Conservation (phyloP, 2,329 filamentous ascomycete species). For the Fusarium sp. region DNA sequence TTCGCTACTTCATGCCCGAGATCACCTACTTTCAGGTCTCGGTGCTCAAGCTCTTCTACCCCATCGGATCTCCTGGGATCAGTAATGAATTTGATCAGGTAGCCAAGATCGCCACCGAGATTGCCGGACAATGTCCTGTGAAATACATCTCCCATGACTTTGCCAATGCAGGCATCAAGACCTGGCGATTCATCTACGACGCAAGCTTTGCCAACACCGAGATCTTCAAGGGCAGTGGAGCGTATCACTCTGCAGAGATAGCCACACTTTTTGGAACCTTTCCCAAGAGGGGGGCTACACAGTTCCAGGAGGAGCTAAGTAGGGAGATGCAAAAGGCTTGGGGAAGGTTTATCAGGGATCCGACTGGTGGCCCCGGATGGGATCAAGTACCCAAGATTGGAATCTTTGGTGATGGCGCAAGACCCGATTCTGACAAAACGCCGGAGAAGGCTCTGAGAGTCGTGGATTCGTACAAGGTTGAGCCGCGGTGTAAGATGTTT, state of each 20-base stretch:
- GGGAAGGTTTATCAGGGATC: slow-evolving; percentile 45
- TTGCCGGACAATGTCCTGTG: slow-evolving; percentile 35
- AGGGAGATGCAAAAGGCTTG: slow-evolving; percentile 43
- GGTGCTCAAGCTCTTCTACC: slow-evolving; percentile 22
- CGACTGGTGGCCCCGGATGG: slow-evolving; percentile 41
- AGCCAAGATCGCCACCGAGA: slow-evolving; percentile 33
- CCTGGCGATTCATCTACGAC: slow-evolving; percentile 58
- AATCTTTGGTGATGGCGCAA: slow-evolving; percentile 39
- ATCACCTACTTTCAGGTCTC: slow-evolving; percentile 4
- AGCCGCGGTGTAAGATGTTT: slow-evolving; percentile 24
- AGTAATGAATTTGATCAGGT: slow-evolving; percentile 32
- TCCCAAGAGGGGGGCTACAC: slow-evolving; percentile 19
- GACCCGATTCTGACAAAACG: slow-evolving; percentile 7
- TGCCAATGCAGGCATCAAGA: slow-evolving; percentile 46
- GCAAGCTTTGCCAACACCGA: slow-evolving; percentile 59
- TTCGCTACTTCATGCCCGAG: background rate
- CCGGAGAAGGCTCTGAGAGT: slow-evolving; percentile 5
- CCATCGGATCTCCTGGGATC: slow-evolving; percentile 26
- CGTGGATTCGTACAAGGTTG: background rate
- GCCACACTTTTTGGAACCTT: slow-evolving; percentile 55
- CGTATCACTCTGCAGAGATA: slow-evolving; percentile 59
- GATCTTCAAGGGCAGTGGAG: slow-evolving; percentile 50
- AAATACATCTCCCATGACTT: slow-evolving; percentile 47
- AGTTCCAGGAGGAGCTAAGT: slow-evolving; percentile 34
- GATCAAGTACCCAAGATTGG: slow-evolving; percentile 32